Evolutionary conservation across 441 rosid genomes (phyloP).

Genomic region (Jatropha multifida): DNA sequence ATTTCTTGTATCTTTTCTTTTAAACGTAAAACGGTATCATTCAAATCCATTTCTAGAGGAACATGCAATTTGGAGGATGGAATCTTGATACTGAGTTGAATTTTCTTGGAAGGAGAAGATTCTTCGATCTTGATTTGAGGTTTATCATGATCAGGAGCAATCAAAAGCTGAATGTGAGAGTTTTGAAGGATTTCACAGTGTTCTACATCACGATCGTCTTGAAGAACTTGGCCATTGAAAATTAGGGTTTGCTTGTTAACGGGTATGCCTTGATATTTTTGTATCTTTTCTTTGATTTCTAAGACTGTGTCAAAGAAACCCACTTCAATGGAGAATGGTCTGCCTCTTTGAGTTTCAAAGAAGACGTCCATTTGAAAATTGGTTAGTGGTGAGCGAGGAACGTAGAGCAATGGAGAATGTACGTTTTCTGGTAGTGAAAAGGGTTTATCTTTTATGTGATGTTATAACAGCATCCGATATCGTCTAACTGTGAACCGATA

Average conservation of each 20-base stretch:
- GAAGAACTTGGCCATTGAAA: slow-evolving; percentile 61
- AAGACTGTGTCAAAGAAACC: slow-evolving; percentile 68
- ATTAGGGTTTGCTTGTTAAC: slow-evolving; percentile 53
- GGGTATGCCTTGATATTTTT: slow-evolving; percentile 65
- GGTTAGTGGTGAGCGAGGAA: neutral
- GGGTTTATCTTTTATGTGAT: neutral
- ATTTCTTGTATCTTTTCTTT: slow-evolving; percentile 51
- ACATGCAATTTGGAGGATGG: slow-evolving; percentile 34
- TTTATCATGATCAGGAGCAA: slow-evolving; percentile 25
- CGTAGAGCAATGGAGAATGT: neutral
- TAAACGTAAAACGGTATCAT: slow-evolving; percentile 35
- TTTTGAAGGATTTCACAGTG: slow-evolving; percentile 54
- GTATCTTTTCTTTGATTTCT: slow-evolving; percentile 74
- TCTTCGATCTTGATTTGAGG: slow-evolving; percentile 37
- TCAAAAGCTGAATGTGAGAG: slow-evolving; percentile 56
- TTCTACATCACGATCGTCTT: slow-evolving; percentile 61
- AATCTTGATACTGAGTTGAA: slow-evolving; percentile 39
- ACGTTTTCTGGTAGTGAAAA: too few relatives aligned
- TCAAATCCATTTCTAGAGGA: slow-evolving; percentile 42
- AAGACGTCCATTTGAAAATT: slow-evolving; percentile 52
- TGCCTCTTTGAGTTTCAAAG: slow-evolving; percentile 50
- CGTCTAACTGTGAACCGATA: slow-evolving; percentile 22
- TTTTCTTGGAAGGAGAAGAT: slow-evolving; percentile 29
- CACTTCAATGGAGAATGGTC: slow-evolving; percentile 64
- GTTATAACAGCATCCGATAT: slow-evolving; percentile 32